Conservation (phyloP, 768 basidiomycete genomes). For the Tulasnella calospora region DNA sequence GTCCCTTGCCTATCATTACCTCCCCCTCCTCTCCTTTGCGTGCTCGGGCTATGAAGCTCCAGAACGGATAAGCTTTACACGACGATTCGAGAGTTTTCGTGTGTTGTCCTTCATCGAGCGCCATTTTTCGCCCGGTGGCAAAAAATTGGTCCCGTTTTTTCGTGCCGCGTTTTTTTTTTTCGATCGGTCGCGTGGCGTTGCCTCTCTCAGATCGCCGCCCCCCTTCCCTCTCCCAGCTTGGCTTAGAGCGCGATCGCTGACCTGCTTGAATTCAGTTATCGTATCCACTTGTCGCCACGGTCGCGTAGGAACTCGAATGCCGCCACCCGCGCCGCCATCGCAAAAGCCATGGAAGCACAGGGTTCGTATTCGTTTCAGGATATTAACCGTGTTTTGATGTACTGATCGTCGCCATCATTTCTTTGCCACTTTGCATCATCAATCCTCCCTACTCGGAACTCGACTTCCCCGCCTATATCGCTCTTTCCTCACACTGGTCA, state of each 20-base stretch:
- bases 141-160: no score
- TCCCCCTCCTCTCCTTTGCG: neutral
- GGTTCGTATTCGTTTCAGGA: conserved; percentile 18
- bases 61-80: neutral
- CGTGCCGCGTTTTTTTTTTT: neutral
- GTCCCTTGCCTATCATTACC: neutral
- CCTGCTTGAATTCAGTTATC: conserved; percentile 48
- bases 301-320: conserved; percentile 60
- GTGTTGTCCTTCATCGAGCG: neutral
- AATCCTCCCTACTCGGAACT: neutral
- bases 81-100: no score
- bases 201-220: neutral
- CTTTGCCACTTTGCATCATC: neutral
- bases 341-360: conserved; percentile 38
- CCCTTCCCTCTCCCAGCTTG: neutral
- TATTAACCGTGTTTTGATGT: neutral
- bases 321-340: conserved; percentile 54
- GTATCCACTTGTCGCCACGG: conserved; percentile 75
- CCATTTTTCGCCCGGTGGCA: neutral
- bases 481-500: neutral
- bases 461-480: neutral
- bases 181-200: neutral
- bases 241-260: neutral
- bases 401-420: neutral
- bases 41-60: neutral